Base-by-base conservation (phyloP, 768 basidiomycete genomes). In the Leucocoprinus leucothites region DNA sequence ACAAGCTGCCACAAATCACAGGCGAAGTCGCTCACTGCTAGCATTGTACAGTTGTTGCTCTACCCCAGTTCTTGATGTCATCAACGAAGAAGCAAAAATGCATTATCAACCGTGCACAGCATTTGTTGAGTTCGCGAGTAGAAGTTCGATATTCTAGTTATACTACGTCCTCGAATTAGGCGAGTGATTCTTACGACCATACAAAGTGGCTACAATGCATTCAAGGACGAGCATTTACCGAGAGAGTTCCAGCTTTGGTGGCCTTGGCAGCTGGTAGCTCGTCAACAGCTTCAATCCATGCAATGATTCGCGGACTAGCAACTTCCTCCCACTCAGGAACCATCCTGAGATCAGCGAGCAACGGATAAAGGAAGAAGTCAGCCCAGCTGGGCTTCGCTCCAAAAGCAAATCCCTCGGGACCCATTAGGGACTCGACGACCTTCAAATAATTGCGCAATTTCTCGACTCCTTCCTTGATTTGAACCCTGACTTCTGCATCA, bases 361-460 rank as follows among this genome's bases (percentile, higher is more conserved):
- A 54, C 1, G 70, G 70, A 36, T 58, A 71, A 3, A 71, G 58
- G 58, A 67, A 69, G 48, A 71, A 69, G 56, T 71, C 70, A 3
- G 67, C 70, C 68, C 69, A 71, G 26, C 63, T 71, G 2, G 60
- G 62, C 2, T 57, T 56, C 4, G 61, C 61, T 35, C 66, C 68
- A 50, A 67, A 71, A 7, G 63, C 59, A 45, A 60, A 68, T 1
- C 62, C 64, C 9, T 61, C 57, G 16, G 64, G 61, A 9, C 58
- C 55, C 63, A 68, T 66, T n/a, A 67, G 57, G 5, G 65, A 60
- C 48, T 68, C 68, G 9, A 65, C 58, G 28, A 66, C 52, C 2
- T 56, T 18, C 9, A 71, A 61, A 50, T 62, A 70, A n/a, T 58
- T 48, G 13, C 57, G 50, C 14, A 67, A 44, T 31, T 66, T 64